Evolutionary conservation across 2,329 filamentous ascomycete species (phyloP).

Genomic region (Metarhizium humberi): DNA sequence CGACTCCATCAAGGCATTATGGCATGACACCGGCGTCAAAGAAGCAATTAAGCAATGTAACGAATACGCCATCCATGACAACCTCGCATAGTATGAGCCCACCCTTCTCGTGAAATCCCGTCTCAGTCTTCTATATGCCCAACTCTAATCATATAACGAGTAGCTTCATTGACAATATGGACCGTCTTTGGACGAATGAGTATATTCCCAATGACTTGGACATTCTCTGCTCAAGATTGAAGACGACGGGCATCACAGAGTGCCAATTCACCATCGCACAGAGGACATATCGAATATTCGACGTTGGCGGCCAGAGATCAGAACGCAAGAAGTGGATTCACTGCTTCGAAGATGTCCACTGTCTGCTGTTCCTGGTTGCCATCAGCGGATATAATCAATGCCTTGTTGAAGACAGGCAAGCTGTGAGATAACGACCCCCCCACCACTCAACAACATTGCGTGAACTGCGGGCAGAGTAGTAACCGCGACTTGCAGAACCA

Average conservation of each 20-base stretch:
- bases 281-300: constrained; percentile 93
- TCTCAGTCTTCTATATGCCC: background rate
- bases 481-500: constrained; percentile 51
- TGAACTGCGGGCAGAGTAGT: too few relatives aligned
- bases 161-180: constrained; percentile 76
- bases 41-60: constrained; percentile 83
- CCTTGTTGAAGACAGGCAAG: constrained; percentile 69
- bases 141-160: background rate
- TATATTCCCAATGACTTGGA: constrained; percentile 95
- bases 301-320: constrained; percentile 89
- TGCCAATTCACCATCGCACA: constrained; percentile 94
- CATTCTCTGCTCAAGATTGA: constrained; percentile 89
- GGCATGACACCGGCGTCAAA: constrained; percentile 76
- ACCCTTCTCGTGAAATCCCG: background rate
- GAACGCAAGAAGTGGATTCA: constrained; percentile 99
- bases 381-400: constrained; percentile 97
- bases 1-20: constrained; percentile 73
- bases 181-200: constrained; percentile 63
- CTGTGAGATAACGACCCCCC: background rate
- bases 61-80: constrained; percentile 94
- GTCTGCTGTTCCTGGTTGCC: constrained; percentile 84
- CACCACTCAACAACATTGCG: background rate
- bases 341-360: constrained; percentile 92
- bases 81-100: constrained; percentile 72
- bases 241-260: constrained; percentile 95